A percentile compares a stretch with the other conserved stretches of the same genome.
phyloP scores from a whole-genome alignment of 1,139 yeast species.

The Scheffersomyces illinoinensis region DNA sequence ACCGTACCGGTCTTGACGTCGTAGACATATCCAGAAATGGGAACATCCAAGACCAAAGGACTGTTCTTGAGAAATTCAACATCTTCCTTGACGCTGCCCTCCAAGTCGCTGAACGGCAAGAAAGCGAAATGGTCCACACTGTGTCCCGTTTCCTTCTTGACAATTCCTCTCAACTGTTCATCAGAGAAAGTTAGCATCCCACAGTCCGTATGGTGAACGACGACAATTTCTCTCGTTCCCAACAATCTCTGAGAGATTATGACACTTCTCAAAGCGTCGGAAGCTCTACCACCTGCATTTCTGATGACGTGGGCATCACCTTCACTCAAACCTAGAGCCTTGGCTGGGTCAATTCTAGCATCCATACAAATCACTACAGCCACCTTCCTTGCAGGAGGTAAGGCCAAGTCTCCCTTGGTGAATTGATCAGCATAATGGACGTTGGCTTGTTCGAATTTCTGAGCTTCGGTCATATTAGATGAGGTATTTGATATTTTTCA shows the following conservation, averaged over 20 bases:
- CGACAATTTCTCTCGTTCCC: constrained; percentile 41
- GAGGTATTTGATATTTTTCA: not conserved
- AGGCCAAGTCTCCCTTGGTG: constrained; percentile 25
- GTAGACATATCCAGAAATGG: constrained; percentile 37
- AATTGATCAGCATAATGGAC: constrained; percentile 19
- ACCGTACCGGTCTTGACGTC: constrained; percentile 38
- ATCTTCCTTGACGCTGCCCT: constrained; percentile 36
- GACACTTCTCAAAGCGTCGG: constrained; percentile 40
- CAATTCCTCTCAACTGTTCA: constrained; percentile 22
- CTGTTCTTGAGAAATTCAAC: constrained; percentile 19
- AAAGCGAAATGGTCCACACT: constrained; percentile 30
- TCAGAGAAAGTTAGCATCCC: constrained; percentile 45
- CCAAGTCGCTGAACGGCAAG: constrained; percentile 34
- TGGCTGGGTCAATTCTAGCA: constrained; percentile 46
- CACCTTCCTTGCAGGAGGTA: constrained; percentile 39
- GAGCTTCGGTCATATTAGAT: constrained; percentile 22
- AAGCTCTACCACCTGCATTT: constrained; percentile 47
- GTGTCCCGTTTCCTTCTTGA: constrained; percentile 29
- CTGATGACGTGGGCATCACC: constrained; percentile 49
- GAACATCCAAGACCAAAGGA: constrained; percentile 31
- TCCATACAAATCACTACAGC: constrained; percentile 47
- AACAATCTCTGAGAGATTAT: constrained; percentile 36
- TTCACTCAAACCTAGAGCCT: constrained; percentile 37
- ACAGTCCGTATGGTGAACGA: constrained; percentile 44
- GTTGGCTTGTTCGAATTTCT: constrained; percentile 24